Conservation (phyloP, 441 rosid species). For the Gossypium gossypioides region DNA sequence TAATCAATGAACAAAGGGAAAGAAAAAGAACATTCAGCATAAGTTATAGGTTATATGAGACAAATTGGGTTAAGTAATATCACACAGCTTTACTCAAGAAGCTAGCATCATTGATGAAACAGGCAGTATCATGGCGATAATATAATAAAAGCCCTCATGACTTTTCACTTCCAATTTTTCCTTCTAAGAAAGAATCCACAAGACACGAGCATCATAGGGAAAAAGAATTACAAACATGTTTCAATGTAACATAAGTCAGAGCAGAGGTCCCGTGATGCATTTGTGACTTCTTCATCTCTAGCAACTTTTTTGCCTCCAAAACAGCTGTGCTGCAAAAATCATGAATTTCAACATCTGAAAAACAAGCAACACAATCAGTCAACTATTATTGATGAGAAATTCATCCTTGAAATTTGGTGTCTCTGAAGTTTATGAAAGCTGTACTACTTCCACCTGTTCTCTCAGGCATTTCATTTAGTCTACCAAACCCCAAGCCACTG, state of each 20-base stretch:
- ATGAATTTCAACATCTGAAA: slow-evolving; percentile 41
- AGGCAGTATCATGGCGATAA: neutral
- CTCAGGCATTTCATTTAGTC: slow-evolving; percentile 16
- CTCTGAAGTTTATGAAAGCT: slow-evolving; percentile 22
- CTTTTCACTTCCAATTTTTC: neutral
- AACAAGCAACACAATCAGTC: slow-evolving; percentile 14
- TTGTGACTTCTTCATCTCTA: slow-evolving; percentile 63
- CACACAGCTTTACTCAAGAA: neutral
- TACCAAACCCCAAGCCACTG: slow-evolving; percentile 23
- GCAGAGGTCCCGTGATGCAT: slow-evolving; percentile 33
- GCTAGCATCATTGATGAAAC: slow-evolving; percentile 4
- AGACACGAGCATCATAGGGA: neutral
- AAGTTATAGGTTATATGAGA: neutral
- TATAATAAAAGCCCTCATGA: neutral
- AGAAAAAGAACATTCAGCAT: neutral
- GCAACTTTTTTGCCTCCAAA: slow-evolving; percentile 70
- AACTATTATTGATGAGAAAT: slow-evolving; percentile 10
- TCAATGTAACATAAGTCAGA: slow-evolving; percentile 26
- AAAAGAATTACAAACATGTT: slow-evolving; percentile 32
- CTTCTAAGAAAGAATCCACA: neutral
- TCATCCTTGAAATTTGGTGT: slow-evolving; percentile 4
- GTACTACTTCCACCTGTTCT: slow-evolving; percentile 34
- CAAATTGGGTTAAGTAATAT: neutral
- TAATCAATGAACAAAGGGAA: neutral
- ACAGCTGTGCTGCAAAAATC: slow-evolving; percentile 44